phyloP scores from a whole-genome alignment of 2,329 filamentous ascomycete species.

The Fusarium humuli region DNA sequence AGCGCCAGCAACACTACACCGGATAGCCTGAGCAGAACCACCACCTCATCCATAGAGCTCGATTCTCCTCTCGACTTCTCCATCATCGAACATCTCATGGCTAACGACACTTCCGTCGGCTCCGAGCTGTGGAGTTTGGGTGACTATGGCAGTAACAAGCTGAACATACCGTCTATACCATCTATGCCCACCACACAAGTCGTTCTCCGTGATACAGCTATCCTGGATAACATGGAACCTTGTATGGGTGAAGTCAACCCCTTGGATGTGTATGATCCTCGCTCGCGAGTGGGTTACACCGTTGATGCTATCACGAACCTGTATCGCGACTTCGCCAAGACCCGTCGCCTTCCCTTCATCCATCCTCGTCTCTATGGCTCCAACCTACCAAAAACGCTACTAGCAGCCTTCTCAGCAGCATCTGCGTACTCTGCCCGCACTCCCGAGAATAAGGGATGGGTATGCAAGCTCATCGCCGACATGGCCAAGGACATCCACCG shows the following conservation, averaged over 20 bases:
- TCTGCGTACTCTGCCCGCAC: constrained; percentile 55
- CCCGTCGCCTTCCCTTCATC: constrained; percentile 56
- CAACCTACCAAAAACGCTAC: constrained; percentile 54
- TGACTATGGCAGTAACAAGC: constrained; percentile 46
- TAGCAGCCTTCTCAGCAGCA: constrained; percentile 55
- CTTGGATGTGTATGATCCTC: constrained; percentile 52
- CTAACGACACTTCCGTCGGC: constrained; percentile 36
- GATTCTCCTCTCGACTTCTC: constrained; percentile 51
- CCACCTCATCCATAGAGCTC: constrained; percentile 42
- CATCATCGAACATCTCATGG: constrained; percentile 52
- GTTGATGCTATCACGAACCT: constrained; percentile 50
- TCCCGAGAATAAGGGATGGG: constrained; percentile 53
- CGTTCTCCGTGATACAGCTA: constrained; percentile 49
- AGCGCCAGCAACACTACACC: constrained; percentile 45
- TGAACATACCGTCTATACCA: constrained; percentile 49
- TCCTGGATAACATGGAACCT: constrained; percentile 39
- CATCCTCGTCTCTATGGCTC: constrained; percentile 57
- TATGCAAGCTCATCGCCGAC: constrained; percentile 55
- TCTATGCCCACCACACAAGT: constrained; percentile 30
- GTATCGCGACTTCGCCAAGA: constrained; percentile 51
- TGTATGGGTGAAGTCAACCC: constrained; percentile 48
- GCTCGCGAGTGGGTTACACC: constrained; percentile 52
- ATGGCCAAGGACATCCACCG: constrained; percentile 53
- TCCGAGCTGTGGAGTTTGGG: constrained; percentile 47
- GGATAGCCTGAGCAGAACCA: constrained; percentile 45